Conservation (phyloP, 139 green algal species). For the Raphidocelis subcapitata region DNA sequence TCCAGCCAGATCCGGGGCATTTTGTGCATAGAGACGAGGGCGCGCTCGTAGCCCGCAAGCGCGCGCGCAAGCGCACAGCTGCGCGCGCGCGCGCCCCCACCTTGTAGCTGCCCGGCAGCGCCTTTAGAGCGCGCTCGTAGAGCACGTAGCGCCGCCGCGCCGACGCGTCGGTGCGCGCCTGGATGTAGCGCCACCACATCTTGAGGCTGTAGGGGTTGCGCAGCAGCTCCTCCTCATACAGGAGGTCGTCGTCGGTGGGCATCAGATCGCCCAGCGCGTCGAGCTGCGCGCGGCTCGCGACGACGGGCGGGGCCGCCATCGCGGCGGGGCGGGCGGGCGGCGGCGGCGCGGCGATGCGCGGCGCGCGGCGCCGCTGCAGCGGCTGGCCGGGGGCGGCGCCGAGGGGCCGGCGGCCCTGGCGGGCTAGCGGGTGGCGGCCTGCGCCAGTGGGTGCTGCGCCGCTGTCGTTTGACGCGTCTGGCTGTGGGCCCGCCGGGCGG, state of each 20-base stretch:
- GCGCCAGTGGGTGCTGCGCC: too few relatives aligned
- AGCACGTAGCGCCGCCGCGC: conserved; percentile 77
- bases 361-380: too few relatives aligned
- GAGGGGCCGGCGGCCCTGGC: too few relatives aligned
- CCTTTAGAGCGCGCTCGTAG: conserved; percentile 88
- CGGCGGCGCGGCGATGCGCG: too few relatives aligned
- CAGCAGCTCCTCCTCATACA: conserved; percentile 97
- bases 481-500: too few relatives aligned
- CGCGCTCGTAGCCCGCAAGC: conserved; percentile 96
- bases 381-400: too few relatives aligned
- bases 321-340: too few relatives aligned
- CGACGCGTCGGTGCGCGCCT: conserved; percentile 69
- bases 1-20: conserved; percentile 92
- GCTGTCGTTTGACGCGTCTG: too few relatives aligned
- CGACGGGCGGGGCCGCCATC: too few relatives aligned
- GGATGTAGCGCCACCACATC: conserved; percentile 92
- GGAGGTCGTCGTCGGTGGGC: conserved; percentile 86
- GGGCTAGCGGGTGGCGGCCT: too few relatives aligned
- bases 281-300: not conserved
- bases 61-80: too few relatives aligned
- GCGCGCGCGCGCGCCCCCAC: conserved; percentile 35
- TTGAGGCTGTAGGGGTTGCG: conserved; percentile 91
- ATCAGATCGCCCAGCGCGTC: conserved; percentile 56
- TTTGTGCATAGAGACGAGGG: conserved; percentile 98
- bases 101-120: conserved; percentile 94